Base-by-base conservation (phyloP, 2,329 filamentous ascomycete species). In the Tolypocladium nubicola region DNA sequence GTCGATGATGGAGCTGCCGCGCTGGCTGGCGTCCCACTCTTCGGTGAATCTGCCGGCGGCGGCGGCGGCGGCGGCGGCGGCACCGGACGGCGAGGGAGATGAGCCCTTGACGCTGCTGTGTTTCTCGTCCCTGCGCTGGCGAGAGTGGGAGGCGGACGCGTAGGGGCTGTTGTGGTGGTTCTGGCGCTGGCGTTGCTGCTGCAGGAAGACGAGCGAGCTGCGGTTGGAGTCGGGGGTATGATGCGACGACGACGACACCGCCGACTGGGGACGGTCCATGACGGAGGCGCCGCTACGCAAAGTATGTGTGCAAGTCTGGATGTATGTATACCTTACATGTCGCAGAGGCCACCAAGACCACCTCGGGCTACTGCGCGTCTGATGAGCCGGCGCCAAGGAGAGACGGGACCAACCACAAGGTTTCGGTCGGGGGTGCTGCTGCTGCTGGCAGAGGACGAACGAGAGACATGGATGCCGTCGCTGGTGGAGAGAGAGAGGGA, bases 21-120 rank as follows among this genome's bases (percentile, higher is more conserved):
- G 81, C 65, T 83, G 84, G 65, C 79, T 84, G 54, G 82, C 83
- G 72, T 88, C 85, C 79, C 86, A 89, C 74, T 87, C 83, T 68
- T 90, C 86, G 63, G 81, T 84, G 65, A 88, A 87, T 63, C 77
- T 82, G 60, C 83, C 77, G 52, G 41, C 57, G 4, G 56, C 30
- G n/a, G 45, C 26, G 23, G 23, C 23, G 23, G 56, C 52, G 14
- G 47, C 38, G 52, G 50, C 55, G 43, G 56, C 30, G n/a, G 45
- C 26, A 13, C 45, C 52, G 47, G 57, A 57, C 1, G 49, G 21
- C 23, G 21, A 49, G 16, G 54, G 41, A 65, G 65, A 38, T 1
- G 47, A 61, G 61, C 52, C 64, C 62, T 37, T 60, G 62, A 37
- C 60, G 61, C 30, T 61, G 61, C 45, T 61, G 19, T 21, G 45